phyloP scores from a whole-genome alignment of 192 early-diverging fungal species.

The Dispira parvispora region DNA sequence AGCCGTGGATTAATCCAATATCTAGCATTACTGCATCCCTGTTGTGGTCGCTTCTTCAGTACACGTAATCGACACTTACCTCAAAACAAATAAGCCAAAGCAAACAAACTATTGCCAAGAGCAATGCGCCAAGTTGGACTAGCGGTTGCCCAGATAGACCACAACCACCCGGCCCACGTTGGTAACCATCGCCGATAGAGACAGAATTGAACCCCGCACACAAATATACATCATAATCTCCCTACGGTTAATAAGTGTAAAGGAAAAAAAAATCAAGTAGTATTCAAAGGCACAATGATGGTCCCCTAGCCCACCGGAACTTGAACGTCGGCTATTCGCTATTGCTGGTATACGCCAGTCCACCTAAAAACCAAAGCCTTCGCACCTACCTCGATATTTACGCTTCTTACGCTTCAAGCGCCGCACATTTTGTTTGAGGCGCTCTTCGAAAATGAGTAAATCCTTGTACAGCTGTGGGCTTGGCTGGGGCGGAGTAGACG shows the following conservation, averaged over 20 bases:
- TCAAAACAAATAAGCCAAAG: neutral
- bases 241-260: neutral
- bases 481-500: neutral
- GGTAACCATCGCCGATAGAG: no score
- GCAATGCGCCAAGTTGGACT: neutral
- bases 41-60: neutral
- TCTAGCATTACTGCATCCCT: neutral
- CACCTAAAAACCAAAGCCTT: neutral
- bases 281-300: neutral
- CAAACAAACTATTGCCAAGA: neutral
- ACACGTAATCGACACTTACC: neutral
- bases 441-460: constrained; percentile 65
- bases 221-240: neutral
- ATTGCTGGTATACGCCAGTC: neutral
- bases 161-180: no score
- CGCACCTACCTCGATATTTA: constrained; percentile 44
- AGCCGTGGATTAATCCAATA: neutral
- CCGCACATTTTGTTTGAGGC: constrained; percentile 54
- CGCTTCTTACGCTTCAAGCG: constrained; percentile 45
- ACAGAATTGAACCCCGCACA: neutral
- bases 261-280: neutral
- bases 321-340: neutral
- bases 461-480: constrained; percentile 40
- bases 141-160: neutral
- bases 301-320: neutral